Base-by-base conservation (phyloP, 148 eudicot genomes). In the Rhododendron griersonianum region DNA sequence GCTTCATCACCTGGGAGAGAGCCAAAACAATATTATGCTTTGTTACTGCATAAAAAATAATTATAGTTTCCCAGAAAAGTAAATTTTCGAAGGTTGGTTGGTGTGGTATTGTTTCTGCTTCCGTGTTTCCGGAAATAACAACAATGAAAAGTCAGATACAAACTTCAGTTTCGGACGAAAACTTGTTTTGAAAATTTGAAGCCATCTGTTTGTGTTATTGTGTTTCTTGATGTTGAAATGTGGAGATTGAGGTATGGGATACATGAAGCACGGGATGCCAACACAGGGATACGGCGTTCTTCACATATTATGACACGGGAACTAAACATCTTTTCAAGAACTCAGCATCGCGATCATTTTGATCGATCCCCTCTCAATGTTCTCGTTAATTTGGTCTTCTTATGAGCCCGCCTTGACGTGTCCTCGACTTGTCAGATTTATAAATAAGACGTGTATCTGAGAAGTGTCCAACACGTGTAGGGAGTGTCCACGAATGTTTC, bases 1-100 rank as follows among this genome's bases (percentile, higher is more conserved):
- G 88, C 88, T 88, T 89, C 96, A 95, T 93, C 37, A 93, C 96
- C 98, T 95, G 84, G 37, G 57, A 84, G 76, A 77, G 50, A 80
- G 76, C 73, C 28, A 7, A 7, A 45, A 25, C 45, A 18, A 41
- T 5, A 61, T 19, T 23, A 5, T 1, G 67, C 67, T 61, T 19
- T 4, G 25, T 19, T 61, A 61, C 67, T 61, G 25, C 67, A 19
- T 19, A 21, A 61, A 61, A 61, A 1, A 4, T 7, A 19, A 53
- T 53, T 25, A 18, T 57, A 4, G 6, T 21, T 61, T 61, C n/a
- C 67, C 23, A 5, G 25, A 61, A 61, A 61, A 61, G 10, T 8
- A 23, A 61, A 21, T 5, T 19, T 19, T 61, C 23, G 25, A 61
- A 21, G 25, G 67, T 21, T 21, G 25, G 8, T 61, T 13, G 18